Evolutionary conservation across 371 early-diverging fungal genomes (phyloP).

Genomic region (Ordospora colligata): DNA sequence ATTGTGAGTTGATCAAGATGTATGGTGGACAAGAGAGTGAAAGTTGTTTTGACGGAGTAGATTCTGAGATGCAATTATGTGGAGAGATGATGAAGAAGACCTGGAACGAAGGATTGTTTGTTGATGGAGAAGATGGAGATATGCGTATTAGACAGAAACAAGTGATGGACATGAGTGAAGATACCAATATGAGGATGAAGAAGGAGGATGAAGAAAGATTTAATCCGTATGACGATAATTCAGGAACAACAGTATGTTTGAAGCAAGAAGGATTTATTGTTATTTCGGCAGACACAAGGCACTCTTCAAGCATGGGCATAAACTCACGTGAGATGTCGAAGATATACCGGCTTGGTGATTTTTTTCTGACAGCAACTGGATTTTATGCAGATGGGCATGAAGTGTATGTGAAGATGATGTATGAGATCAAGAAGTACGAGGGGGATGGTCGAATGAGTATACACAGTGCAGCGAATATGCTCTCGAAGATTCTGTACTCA

Average conservation of each 20-base stretch:
- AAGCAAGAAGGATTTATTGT: slow-evolving; percentile 84
- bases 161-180: not conserved
- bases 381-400: slow-evolving; percentile 84
- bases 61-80: too few species aligned
- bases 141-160: too few species aligned
- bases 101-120: not conserved
- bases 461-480: slow-evolving; percentile 80
- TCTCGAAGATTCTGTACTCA: slow-evolving; percentile 78
- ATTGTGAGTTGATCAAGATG: too few species aligned
- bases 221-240: slow-evolving; percentile 65
- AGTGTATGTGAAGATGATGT: slow-evolving; percentile 71
- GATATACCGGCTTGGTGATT: slow-evolving; percentile 69
- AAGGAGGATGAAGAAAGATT: not conserved
- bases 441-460: slow-evolving; percentile 71
- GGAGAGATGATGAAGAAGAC: not conserved
- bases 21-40: not conserved
- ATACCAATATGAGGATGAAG: not conserved
- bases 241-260: slow-evolving; percentile 79
- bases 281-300: slow-evolving; percentile 89
- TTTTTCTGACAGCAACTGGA: slow-evolving; percentile 77
- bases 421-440: slow-evolving; percentile 63
- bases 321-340: slow-evolving; percentile 84
- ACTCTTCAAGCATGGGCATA: slow-evolving; percentile 83
- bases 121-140: not conserved
- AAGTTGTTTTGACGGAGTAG: too few species aligned